Percentiles rank a stretch among this genome's conserved stretches.
Conservation (phyloP, 495 filamentous ascomycete species). For the Penicillium turbatum region DNA sequence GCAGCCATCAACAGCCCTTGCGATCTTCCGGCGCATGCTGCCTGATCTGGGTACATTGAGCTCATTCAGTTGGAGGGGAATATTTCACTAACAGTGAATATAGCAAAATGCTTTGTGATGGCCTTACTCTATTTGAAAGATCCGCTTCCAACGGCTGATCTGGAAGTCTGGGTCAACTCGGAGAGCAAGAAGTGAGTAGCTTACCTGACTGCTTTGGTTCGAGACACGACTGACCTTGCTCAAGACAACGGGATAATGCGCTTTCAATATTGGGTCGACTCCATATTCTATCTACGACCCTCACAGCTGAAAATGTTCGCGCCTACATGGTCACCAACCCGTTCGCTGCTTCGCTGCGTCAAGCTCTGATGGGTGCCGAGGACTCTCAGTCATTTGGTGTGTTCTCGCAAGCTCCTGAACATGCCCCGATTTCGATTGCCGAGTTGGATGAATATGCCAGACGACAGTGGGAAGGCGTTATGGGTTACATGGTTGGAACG, state of each 20-base stretch:
- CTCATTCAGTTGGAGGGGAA: slow-evolving; percentile 7
- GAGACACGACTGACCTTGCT: slow-evolving; percentile 1
- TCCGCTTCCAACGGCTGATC: slow-evolving; percentile 67
- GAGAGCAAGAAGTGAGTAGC: slow-evolving; percentile 59
- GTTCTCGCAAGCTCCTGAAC: slow-evolving; percentile 57
- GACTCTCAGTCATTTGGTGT: slow-evolving; percentile 86
- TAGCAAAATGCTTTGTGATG: slow-evolving; percentile 94
- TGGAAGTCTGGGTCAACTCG: slow-evolving; percentile 79
- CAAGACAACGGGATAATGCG: slow-evolving; percentile 74
- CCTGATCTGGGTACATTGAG: slow-evolving; percentile 70
- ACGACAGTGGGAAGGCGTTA: slow-evolving; percentile 88
- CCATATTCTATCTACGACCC: slow-evolving; percentile 66
- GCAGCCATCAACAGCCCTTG: slow-evolving; percentile 90
- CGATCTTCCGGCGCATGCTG: slow-evolving; percentile 95
- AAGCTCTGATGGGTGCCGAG: slow-evolving; percentile 82
- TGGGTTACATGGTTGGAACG: slow-evolving; percentile 88
- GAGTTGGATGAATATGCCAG: slow-evolving; percentile 85
- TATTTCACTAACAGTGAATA: slow-evolving; percentile 22
- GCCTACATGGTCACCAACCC: slow-evolving; percentile 67
- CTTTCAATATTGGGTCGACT: slow-evolving; percentile 74
- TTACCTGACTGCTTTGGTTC: neutral
- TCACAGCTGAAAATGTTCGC: slow-evolving; percentile 54
- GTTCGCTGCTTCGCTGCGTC: slow-evolving; percentile 70
- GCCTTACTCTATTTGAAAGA: slow-evolving; percentile 80
- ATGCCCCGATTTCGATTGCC: slow-evolving; percentile 53